phyloP scores from a whole-genome alignment of 495 filamentous ascomycete species.

The Hypoxylon lienhwacheense region DNA sequence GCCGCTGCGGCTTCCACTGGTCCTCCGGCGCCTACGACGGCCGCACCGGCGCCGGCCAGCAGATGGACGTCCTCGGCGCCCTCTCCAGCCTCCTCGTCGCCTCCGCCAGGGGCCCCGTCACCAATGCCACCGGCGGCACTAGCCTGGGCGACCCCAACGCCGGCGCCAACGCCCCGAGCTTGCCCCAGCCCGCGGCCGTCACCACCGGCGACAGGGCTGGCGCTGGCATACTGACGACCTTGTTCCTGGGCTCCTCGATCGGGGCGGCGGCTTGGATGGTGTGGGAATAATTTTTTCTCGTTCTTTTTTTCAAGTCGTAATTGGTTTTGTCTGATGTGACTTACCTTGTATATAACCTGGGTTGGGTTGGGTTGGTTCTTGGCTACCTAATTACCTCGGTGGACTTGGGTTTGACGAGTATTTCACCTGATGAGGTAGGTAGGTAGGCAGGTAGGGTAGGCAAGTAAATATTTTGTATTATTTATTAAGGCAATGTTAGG shows the following conservation, averaged over 20 bases:
- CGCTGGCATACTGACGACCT: constrained; percentile 60
- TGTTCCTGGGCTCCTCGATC: constrained; percentile 40
- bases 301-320: background rate
- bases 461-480: no score
- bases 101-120: constrained; percentile 52
- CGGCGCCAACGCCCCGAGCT: constrained; percentile 37
- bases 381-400: no score
- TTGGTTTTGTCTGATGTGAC: background rate
- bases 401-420: no score
- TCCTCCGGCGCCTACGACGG: constrained; percentile 60
- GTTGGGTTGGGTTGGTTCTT: no score
- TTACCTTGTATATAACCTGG: background rate
- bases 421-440: no score
- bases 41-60: constrained; percentile 62
- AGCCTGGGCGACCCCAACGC: constrained; percentile 65
- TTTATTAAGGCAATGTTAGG: no score
- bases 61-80: constrained; percentile 69
- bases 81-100: constrained; percentile 58
- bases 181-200: constrained; percentile 24
- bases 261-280: constrained; percentile 41
- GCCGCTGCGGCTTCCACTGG: constrained; percentile 74
- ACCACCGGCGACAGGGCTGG: constrained; percentile 59
- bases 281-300: background rate
- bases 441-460: no score
- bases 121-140: constrained; percentile 62